Base-by-base conservation (phyloP, 768 basidiomycete species). In the Mycena latifolia region DNA sequence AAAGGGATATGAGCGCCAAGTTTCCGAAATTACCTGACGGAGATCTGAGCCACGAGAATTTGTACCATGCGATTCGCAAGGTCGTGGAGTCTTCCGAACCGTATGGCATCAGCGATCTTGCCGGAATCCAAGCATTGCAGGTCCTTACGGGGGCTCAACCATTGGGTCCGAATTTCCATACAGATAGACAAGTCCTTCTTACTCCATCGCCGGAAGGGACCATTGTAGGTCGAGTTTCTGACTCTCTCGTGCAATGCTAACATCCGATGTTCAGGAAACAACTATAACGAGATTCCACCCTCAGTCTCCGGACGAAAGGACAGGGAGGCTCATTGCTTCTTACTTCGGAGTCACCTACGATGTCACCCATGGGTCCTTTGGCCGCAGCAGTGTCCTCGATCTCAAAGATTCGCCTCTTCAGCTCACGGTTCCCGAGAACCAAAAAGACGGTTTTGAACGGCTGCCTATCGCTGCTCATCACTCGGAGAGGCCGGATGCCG, bases 341-440 rank as follows among this genome's bases (percentile, higher is more conserved):
- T 55, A 55, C 55, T 29, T 62, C 33, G 61, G 61, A 31, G 61
- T 47, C 22, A 55, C 53, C 1, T 62, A 62, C 33, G 31, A 62
- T n/a, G n/a, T 48, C 61, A 52, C 45, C 35, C 55, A 28, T 47
- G 20, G 61, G 45, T 43, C 43, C 20, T 62, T 47, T 62, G 61
- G 61, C n/a, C 52, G 53, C 25, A 62, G 43, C 46, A 46, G 52
- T 24, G 53, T 54, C 31, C 61, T 62, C 20, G 29, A 47, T n/a
- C 29, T 61, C 14, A 52, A 27, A 45, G 18, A 43, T 29, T 54
- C 43, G 12, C 41, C 45, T 14, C 20, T 61, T 24, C 12, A 18
- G 35, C 54, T 46, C 43, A 61, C 41, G 18, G 61, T 41, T 47
- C 41, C 39, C 31, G 41, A n/a, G n/a, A n/a, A n/a, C n/a, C 6